A percentile compares a stretch with the other conserved stretches of the same genome.
These are phyloP conservation scores for Neopestalotiopsis sp. DNA, from an alignment of 2,329 filamentous ascomycete genomes.

Conservation along the genomic window DNA sequence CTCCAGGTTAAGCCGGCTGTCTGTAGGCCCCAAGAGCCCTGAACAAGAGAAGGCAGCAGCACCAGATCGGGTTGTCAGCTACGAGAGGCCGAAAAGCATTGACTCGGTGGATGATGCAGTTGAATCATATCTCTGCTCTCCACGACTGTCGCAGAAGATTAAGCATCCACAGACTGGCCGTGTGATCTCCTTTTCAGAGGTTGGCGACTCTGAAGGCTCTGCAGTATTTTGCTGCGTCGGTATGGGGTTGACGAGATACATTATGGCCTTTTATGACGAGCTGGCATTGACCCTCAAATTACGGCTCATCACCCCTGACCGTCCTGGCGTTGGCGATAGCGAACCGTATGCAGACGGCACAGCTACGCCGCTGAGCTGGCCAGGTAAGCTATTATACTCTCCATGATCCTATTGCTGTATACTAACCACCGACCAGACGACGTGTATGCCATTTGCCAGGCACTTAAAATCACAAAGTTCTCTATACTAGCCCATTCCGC, in stretches of 20 bases:
- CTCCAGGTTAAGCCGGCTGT: constrained; percentile 64
- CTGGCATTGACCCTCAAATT: constrained; percentile 86
- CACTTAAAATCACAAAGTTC: constrained; percentile 92
- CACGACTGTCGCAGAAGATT: constrained; percentile 87
- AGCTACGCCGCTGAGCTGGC: constrained; percentile 90
- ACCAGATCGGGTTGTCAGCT: constrained; percentile 53
- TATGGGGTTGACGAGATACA: constrained; percentile 95
- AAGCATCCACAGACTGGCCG: constrained; percentile 84
- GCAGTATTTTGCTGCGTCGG: constrained; percentile 97
- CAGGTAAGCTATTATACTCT: constrained; percentile 62
- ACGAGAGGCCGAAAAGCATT: constrained; percentile 76
- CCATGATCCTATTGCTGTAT: not conserved
- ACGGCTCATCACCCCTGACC: constrained; percentile 89
- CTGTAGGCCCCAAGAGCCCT: constrained; percentile 46
- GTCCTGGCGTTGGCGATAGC: constrained; percentile 92
- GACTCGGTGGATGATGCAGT: constrained; percentile 92
- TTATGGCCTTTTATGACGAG: constrained; percentile 97
- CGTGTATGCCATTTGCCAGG: constrained; percentile 91
- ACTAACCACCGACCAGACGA: constrained; percentile 60
- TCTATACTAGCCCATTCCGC: constrained; percentile 96
- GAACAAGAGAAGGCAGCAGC: constrained; percentile 35
- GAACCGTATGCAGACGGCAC: constrained; percentile 82
- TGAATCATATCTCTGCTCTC: constrained; percentile 80
- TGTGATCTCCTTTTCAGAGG: constrained; percentile 93
- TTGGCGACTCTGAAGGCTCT: constrained; percentile 88